Evolutionary conservation across 2,329 filamentous ascomycete genomes (phyloP), one percentile per base, ranked within the genome.

Genomic region (Ophiocordyceps camponoti-saundersi): DNA sequence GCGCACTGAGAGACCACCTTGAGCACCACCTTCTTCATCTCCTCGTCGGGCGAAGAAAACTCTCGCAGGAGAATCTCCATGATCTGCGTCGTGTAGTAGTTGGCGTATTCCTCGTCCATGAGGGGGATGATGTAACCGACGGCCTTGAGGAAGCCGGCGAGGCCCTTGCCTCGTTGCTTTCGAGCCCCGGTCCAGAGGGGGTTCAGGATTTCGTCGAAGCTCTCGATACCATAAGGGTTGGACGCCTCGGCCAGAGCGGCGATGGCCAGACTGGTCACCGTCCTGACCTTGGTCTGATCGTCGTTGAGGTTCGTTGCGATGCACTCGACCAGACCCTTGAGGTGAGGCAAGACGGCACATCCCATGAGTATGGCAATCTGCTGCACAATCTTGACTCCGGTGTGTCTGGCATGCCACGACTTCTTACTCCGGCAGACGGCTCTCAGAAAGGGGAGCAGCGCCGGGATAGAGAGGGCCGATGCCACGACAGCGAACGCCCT

Each of bases 71-170:
- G 70, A 57, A 96, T 96, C 64, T 96, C 92, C 90, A 98, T 96
- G 57, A 98, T 95, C 64, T 98, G 89, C 54, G 81, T 86, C 10
- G 92, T 96, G 60, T 98, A 98, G 68, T 98, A 98, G 62, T 95
- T 96, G 65, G 92, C 90, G 62, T 95, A 96, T 60, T 98, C 92
- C 65, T 98, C 92, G 67, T 98, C 92, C 92, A 98, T 98, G 46
- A 98, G 76, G 5, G 92, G 92, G 52, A 98, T 96, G 59, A 98
- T 95, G 62, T 92, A 96, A 23, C 92, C 92, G 42, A 98, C 90
- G 44, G 92, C 92, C 67, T 98, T 98, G 51, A 98, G 71, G 65
- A 95, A 98, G 15, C 88, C 90, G 22, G 92, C 90, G 42, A 98
- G 73, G 56, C 90, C 89, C 63, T 98, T 98, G 52, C 92, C 92